phyloP scores from a whole-genome alignment of 2,329 filamentous ascomycete genomes.

The Stagonosporopsis rhizophila region DNA sequence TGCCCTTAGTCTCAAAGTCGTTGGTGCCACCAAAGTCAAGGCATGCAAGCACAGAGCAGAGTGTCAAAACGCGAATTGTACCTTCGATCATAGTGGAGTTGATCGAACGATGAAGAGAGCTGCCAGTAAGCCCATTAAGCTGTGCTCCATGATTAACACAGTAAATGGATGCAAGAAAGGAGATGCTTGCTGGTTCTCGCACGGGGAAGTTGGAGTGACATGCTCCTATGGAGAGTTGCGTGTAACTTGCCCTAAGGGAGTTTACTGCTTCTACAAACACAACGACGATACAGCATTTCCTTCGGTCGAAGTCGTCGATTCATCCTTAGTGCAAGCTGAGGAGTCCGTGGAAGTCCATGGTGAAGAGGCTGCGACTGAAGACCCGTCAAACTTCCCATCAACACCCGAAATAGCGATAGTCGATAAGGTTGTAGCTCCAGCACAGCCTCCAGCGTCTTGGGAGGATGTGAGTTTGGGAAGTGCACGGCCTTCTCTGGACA shows the following conservation, averaged over 20 bases:
- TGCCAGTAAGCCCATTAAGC: neutral
- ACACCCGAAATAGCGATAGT: no score
- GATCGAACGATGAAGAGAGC: neutral
- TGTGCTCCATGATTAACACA: conserved; percentile 3
- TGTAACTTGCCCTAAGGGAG: neutral
- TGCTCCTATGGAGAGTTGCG: neutral
- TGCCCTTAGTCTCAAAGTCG: neutral
- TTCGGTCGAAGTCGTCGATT: neutral
- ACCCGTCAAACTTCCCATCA: neutral
- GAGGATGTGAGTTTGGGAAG: neutral
- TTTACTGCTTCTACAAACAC: conserved; percentile 5
- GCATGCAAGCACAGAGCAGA: neutral
- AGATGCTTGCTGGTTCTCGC: conserved; percentile 5
- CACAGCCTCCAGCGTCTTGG: neutral
- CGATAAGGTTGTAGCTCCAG: neutral
- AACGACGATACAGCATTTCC: neutral
- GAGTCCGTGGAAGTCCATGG: neutral
- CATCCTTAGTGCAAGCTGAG: neutral
- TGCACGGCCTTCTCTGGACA: neutral
- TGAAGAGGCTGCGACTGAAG: neutral
- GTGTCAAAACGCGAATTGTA: neutral
- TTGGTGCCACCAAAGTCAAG: neutral
- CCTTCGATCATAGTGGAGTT: neutral
- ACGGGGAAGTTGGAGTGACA: neutral
- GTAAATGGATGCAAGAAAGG: neutral